Evolutionary conservation across 805 yeast species (phyloP).

Genomic region (Cyberlindnera maritima): DNA sequence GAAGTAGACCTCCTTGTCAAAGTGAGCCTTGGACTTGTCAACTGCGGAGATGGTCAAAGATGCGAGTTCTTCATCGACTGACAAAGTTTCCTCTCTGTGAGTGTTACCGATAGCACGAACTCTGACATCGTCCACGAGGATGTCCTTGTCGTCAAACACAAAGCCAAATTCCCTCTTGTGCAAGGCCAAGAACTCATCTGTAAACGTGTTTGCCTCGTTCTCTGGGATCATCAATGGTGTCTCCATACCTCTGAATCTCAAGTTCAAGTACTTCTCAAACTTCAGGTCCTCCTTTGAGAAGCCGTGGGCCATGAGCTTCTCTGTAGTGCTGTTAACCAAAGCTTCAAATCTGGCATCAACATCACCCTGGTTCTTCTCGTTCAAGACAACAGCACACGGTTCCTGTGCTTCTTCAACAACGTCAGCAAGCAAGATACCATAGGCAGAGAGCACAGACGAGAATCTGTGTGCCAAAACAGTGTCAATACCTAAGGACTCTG

Average conservation of each 20-base stretch:
- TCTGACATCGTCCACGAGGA: conserved; percentile 70
- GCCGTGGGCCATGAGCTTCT: conserved; percentile 50
- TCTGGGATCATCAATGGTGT: conserved; percentile 71
- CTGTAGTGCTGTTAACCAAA: conserved; percentile 42
- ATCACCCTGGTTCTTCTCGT: conserved; percentile 27
- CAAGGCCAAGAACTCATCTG: conserved; percentile 44
- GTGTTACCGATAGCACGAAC: conserved; percentile 73
- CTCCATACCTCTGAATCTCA: conserved; percentile 88
- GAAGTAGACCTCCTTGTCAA: conserved; percentile 54
- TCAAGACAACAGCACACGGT: conserved; percentile 54
- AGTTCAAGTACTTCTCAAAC: conserved; percentile 66
- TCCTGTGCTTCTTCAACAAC: conserved; percentile 78
- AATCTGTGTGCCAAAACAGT: conserved; percentile 74
- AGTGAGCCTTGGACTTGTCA: conserved; percentile 29
- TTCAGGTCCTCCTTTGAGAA: conserved; percentile 42
- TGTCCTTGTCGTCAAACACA: conserved; percentile 50
- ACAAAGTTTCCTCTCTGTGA: conserved; percentile 35
- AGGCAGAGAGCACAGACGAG: conserved; percentile 82
- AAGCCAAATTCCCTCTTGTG: conserved; percentile 78
- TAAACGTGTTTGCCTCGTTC: conserved; percentile 32
- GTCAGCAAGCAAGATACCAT: conserved; percentile 86
- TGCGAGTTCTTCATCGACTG: conserved; percentile 53
- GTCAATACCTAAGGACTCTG: conserved; percentile 63
- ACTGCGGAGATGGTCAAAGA: conserved; percentile 30
- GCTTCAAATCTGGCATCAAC: conserved; percentile 45